Percentiles rank a stretch among this genome's conserved stretches.
These are phyloP conservation scores for Carex scoparia DNA, from an alignment of 176 grass and related monocot genomes.

Conservation along the genomic window DNA sequence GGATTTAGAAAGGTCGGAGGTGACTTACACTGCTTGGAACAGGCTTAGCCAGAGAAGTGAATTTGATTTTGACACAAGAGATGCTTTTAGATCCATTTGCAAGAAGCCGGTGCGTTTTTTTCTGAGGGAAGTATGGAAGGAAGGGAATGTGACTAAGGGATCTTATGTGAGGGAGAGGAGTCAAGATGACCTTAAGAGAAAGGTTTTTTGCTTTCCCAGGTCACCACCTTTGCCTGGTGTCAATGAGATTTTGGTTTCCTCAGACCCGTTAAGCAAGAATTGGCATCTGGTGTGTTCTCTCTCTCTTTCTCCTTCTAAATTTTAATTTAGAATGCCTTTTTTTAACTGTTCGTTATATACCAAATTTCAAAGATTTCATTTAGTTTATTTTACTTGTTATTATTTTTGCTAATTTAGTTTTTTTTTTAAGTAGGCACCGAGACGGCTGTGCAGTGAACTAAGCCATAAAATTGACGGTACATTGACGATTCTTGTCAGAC, in stretches of 20 bases:
- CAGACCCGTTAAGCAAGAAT: slow-evolving; percentile 61
- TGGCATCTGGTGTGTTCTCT: slow-evolving; percentile 88
- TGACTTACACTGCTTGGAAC: slow-evolving; percentile 77
- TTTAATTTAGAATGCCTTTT: slow-evolving; percentile 26
- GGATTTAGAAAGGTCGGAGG: slow-evolving; percentile 69
- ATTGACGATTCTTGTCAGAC: slow-evolving; percentile 59
- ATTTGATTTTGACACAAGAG: slow-evolving; percentile 95
- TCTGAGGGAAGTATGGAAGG: slow-evolving; percentile 69
- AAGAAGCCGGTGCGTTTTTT: slow-evolving; percentile 82
- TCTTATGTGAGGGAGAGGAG: slow-evolving; percentile 53
- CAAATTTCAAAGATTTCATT: neutral
- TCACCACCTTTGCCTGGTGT: slow-evolving; percentile 68
- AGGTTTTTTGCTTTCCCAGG: slow-evolving; percentile 77
- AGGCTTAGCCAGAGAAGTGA: slow-evolving; percentile 57
- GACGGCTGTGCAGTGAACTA: slow-evolving; percentile 64
- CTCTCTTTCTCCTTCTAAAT: neutral
- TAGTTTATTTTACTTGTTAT: slow-evolving; percentile 16
- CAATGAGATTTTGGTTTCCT: slow-evolving; percentile 62
- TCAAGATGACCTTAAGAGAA: slow-evolving; percentile 77
- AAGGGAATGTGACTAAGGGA: slow-evolving; percentile 60
- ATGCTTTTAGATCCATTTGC: slow-evolving; percentile 75
- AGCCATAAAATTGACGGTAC: slow-evolving; percentile 60
- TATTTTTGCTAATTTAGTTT: slow-evolving; percentile 11
- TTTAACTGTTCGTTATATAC: neutral
- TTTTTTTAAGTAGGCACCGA: slow-evolving; percentile 65